Conservation (phyloP, 441 rosid genomes). For the Brassica hybrid region DNA sequence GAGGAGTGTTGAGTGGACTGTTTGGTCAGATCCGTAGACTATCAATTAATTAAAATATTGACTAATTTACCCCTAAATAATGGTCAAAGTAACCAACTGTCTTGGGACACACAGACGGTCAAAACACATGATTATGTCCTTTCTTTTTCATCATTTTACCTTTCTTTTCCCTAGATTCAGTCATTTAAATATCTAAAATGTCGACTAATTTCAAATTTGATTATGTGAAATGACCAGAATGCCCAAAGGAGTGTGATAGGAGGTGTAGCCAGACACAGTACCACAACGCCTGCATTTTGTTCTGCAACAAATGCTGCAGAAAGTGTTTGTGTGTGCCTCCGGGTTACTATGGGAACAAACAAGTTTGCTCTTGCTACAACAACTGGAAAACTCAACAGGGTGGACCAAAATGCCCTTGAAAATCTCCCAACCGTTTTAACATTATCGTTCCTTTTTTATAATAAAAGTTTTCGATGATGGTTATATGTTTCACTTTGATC, state of each 20-base stretch:
- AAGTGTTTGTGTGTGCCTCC: conserved; percentile 94
- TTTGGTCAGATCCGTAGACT: conserved; percentile 34
- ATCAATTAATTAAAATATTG: not conserved
- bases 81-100: conserved; percentile 37
- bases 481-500: conserved; percentile 9
- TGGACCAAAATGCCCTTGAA: conserved; percentile 89
- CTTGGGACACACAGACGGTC: conserved; percentile 27
- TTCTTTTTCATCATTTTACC: conserved; percentile 1
- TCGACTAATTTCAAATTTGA: not conserved
- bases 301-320: conserved; percentile 85
- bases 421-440: not conserved
- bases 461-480: not conserved
- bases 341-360: conserved; percentile 75
- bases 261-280: conserved; percentile 76
- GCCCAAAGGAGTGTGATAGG: conserved; percentile 66
- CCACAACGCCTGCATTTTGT: conserved; percentile 81
- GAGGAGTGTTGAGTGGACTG: conserved; percentile 20
- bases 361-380: conserved; percentile 91
- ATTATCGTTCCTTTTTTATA: not conserved
- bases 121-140: conserved; percentile 7
- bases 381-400: conserved; percentile 98
- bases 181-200: not conserved
- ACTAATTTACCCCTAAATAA: conserved; percentile 10
- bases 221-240: conserved; percentile 55
- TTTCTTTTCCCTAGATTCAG: conserved; percentile 8